Percentiles rank a stretch among this genome's conserved stretches.
Conservation (phyloP, 805 yeast species). For the Kuraishia ogatae region DNA sequence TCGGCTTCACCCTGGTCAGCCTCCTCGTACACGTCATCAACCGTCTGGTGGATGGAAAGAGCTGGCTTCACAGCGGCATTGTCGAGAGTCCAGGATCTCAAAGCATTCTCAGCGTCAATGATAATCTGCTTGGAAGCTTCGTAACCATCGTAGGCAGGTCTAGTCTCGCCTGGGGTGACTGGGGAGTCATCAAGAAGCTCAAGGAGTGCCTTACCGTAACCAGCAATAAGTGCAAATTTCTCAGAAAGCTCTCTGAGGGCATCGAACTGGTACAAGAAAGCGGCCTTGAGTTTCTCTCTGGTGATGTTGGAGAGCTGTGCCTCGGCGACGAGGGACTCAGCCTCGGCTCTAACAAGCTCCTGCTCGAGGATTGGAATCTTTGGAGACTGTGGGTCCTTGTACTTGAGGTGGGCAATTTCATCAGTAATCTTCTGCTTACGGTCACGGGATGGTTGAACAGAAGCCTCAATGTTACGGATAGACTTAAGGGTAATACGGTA, state of each 20-base stretch:
- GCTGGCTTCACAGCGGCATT: slow-evolving; percentile 79
- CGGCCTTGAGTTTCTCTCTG: slow-evolving; percentile 78
- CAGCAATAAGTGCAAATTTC: slow-evolving; percentile 79
- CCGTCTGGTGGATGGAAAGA: slow-evolving; percentile 49
- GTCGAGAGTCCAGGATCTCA: slow-evolving; percentile 79
- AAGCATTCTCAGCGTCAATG: slow-evolving; percentile 76
- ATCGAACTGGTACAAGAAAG: slow-evolving; percentile 78
- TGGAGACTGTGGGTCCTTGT: slow-evolving; percentile 80
- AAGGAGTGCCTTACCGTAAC: slow-evolving; percentile 80
- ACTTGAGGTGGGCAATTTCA: slow-evolving; percentile 74
- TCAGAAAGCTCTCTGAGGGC: slow-evolving; percentile 81
- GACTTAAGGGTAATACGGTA: slow-evolving; percentile 77
- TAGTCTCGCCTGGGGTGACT: slow-evolving; percentile 87
- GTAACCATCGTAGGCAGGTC: slow-evolving; percentile 84
- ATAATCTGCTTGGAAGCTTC: slow-evolving; percentile 85
- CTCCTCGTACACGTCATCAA: slow-evolving; percentile 42
- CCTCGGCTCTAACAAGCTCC: slow-evolving; percentile 86
- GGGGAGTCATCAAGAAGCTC: slow-evolving; percentile 80
- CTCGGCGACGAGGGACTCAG: slow-evolving; percentile 85
- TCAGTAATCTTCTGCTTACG: slow-evolving; percentile 81
- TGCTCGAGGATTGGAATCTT: slow-evolving; percentile 77
- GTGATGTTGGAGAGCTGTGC: slow-evolving; percentile 87
- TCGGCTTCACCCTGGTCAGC: slow-evolving; percentile 43
- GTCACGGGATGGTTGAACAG: slow-evolving; percentile 84
- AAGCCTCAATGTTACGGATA: slow-evolving; percentile 76